Percentiles rank a stretch among this genome's conserved stretches.
phyloP scores from a whole-genome alignment of 345 rosid species.

The Theobroma cacao region DNA sequence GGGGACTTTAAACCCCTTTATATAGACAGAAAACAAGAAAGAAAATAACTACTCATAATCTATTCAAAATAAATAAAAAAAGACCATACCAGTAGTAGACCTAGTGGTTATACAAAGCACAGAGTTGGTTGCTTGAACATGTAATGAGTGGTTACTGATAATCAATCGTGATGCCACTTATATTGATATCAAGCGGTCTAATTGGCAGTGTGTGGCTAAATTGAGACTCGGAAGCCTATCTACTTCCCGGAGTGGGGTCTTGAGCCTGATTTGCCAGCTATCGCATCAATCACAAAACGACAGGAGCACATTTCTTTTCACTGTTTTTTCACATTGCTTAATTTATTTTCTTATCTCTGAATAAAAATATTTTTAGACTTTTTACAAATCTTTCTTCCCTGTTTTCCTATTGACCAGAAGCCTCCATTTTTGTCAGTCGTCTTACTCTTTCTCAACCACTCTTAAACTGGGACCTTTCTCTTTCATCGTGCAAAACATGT shows the following conservation, averaged over 20 bases:
- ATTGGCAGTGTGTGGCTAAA: neutral
- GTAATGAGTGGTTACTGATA: too few species aligned
- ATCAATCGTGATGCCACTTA: too few species aligned
- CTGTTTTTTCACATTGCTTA: too few species aligned
- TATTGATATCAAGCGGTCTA: too few species aligned
- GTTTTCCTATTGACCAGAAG: neutral
- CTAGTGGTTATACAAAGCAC: too few species aligned
- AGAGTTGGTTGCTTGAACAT: too few species aligned
- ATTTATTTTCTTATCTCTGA: too few species aligned
- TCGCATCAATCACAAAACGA: neutral
- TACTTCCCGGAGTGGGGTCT: neutral
- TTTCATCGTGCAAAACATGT: neutral
- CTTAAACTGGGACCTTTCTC: neutral
- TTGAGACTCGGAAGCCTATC: neutral
- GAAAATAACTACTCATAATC: neutral
- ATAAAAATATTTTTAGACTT: too few species aligned
- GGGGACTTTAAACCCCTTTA: neutral
- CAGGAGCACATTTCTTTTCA: neutral
- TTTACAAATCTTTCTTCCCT: too few species aligned
- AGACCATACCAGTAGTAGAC: too few species aligned
- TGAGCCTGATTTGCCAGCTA: neutral
- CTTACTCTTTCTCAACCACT: neutral
- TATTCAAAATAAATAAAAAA: neutral
- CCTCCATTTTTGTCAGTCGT: neutral
- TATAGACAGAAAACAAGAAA: too few species aligned